A percentile compares a stretch with the other conserved stretches of the same genome.
These are phyloP conservation scores for Coemansia sp. DNA, from an alignment of 192 early-diverging fungal genomes.

Conservation along the genomic window DNA sequence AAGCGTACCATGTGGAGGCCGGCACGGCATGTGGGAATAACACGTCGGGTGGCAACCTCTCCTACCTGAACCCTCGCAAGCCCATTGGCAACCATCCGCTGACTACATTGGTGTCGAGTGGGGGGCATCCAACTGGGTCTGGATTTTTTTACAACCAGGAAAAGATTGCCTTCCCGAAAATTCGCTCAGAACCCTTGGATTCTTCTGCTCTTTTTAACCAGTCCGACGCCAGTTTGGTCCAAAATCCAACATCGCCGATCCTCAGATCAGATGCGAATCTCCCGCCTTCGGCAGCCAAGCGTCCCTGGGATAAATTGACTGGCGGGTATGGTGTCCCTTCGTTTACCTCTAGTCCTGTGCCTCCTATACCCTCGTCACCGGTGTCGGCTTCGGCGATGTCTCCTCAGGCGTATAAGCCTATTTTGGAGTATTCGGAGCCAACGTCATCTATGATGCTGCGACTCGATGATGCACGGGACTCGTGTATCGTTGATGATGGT, in stretches of 20 bases:
- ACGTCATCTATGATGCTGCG: neutral
- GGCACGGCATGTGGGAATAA: neutral
- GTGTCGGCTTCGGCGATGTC: neutral
- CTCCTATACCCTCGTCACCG: neutral
- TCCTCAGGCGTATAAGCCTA: neutral
- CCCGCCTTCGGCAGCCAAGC: no score
- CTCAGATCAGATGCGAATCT: neutral
- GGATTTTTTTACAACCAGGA: neutral
- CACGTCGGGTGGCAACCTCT: neutral
- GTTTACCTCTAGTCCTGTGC: neutral
- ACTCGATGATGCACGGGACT: neutral
- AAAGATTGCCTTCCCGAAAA: neutral
- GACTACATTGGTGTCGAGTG: neutral
- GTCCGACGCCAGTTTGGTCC: no score
- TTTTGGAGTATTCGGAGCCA: neutral
- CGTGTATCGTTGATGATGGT: neutral
- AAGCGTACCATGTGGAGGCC: constrained; percentile 19
- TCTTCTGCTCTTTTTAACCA: no score
- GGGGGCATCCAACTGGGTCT: neutral
- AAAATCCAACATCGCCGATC: neutral
- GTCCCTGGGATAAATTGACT: neutral
- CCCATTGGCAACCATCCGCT: neutral
- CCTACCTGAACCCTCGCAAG: neutral
- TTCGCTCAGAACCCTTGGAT: neutral
- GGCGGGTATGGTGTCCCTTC: neutral